Evolutionary conservation across 768 basidiomycete genomes (phyloP).

Genomic region (Tylopilus rubrobrunneus): DNA sequence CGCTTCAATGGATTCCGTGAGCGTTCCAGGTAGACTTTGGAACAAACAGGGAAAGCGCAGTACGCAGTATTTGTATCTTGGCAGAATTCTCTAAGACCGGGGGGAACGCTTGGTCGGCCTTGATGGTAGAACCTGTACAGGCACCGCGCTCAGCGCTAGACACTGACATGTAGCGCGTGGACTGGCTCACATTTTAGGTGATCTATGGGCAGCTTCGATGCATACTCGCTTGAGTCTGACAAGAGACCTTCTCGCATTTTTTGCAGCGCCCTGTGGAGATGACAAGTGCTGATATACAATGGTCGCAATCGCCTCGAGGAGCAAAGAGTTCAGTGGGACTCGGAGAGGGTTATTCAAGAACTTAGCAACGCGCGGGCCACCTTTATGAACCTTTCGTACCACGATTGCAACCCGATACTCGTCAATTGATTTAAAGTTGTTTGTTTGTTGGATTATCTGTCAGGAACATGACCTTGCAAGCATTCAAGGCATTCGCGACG

Average conservation of each 20-base stretch:
- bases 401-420: too few relatives aligned
- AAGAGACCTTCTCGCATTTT: conserved; percentile 93
- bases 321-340: too few relatives aligned
- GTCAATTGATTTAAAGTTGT: too few relatives aligned
- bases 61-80: conserved; percentile 89
- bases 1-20: conserved; percentile 85
- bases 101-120: conserved; percentile 93
- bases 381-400: too few relatives aligned
- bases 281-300: too few relatives aligned
- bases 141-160: conserved; percentile 4
- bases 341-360: too few relatives aligned
- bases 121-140: conserved; percentile 73
- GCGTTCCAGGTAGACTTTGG: conserved; percentile 88
- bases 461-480: too few relatives aligned
- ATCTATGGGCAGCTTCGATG: conserved; percentile 75
- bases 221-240: conserved; percentile 72
- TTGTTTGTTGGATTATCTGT: too few relatives aligned
- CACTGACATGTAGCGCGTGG: not conserved
- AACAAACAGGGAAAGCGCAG: conserved; percentile 92
- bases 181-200: conserved; percentile 71
- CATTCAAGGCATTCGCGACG: too few relatives aligned
- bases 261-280: too few relatives aligned
- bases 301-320: too few relatives aligned
- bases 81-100: conserved; percentile 94
- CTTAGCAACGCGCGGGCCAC: too few relatives aligned